These are phyloP conservation scores for Apocynum venetum DNA, from an alignment of 257 asterid genomes.

Conservation along the genomic window DNA sequence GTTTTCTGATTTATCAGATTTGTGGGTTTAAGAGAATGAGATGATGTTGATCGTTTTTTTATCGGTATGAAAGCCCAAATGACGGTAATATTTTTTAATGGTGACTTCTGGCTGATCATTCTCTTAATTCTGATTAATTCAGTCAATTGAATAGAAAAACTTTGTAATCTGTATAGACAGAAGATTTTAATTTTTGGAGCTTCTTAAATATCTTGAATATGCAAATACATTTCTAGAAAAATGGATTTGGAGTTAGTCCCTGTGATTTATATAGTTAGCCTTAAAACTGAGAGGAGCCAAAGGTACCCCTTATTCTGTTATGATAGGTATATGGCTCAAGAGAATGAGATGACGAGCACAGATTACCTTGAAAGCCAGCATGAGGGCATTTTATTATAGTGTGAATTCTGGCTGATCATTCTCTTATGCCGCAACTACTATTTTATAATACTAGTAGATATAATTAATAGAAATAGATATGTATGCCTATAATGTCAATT, in stretches of 20 bases:
- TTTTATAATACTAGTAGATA: not conserved
- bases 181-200: not conserved
- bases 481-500: too few species aligned
- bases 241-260: not conserved
- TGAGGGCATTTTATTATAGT: slow-evolving; percentile 5
- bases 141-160: not conserved
- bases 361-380: slow-evolving; percentile 8
- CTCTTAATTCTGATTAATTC: not conserved
- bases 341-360: slow-evolving; percentile 12
- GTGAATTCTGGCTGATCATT: slow-evolving; percentile 8
- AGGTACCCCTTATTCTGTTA: not conserved
- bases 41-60: slow-evolving; percentile 11
- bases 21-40: slow-evolving; percentile 17
- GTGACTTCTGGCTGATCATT: slow-evolving; percentile 21
- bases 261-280: not conserved
- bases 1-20: not conserved
- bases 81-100: slow-evolving; percentile 7
- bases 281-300: not conserved
- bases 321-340: not conserved
- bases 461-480: not conserved
- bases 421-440: not conserved
- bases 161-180: not conserved
- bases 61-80: slow-evolving; percentile 12
- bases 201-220: not conserved
- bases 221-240: not conserved